Conservation (phyloP, 2,329 filamentous ascomycete species). For the Thelonectria blattea region DNA sequence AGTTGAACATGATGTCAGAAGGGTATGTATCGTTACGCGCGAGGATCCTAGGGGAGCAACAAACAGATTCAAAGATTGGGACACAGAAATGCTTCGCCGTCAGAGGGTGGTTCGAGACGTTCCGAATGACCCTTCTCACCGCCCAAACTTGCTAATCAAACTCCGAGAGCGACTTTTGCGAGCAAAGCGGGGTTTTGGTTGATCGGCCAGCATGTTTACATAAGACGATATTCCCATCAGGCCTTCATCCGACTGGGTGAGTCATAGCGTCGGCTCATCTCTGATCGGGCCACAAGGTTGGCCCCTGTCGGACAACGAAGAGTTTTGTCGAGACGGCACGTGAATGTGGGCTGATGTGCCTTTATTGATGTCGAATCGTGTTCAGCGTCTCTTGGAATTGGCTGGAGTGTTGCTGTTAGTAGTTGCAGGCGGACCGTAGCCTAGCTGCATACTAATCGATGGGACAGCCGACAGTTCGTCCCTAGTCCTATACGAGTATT, state of each 20-base stretch:
- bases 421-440: too few relatives aligned
- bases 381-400: too few relatives aligned
- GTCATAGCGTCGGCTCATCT: not conserved
- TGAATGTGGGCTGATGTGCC: too few relatives aligned
- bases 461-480: too few relatives aligned
- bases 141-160: not conserved
- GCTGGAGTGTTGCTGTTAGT: too few relatives aligned
- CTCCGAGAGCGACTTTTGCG: not conserved
- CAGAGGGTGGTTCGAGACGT: not conserved
- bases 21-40: not conserved
- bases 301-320: not conserved
- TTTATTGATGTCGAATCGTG: too few relatives aligned
- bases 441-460: too few relatives aligned
- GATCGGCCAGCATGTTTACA: not conserved
- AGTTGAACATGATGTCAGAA: slow-evolving; percentile 77
- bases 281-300: not conserved
- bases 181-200: not conserved
- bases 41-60: not conserved
- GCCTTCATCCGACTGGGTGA: not conserved
- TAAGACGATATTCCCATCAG: not conserved
- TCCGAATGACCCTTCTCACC: not conserved
- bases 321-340: not conserved
- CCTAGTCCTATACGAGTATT: too few relatives aligned
- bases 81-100: not conserved
- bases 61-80: not conserved